phyloP scores from a whole-genome alignment of 257 asterid species.

The Primulina tabacum region DNA sequence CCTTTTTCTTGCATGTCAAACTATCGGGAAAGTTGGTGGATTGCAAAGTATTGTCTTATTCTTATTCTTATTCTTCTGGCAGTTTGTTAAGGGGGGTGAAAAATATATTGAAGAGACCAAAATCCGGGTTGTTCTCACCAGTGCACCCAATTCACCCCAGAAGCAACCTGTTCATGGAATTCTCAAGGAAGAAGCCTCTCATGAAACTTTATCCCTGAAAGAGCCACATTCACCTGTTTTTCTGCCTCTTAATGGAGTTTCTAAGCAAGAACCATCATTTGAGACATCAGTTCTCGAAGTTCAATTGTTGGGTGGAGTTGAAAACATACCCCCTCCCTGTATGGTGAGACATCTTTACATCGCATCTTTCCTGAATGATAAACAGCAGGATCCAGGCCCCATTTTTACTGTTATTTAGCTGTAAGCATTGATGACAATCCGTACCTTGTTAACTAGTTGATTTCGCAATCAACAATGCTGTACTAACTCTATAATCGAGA shows the following conservation, averaged over 20 bases:
- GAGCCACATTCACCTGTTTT: conserved; percentile 47
- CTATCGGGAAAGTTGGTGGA: conserved; percentile 11
- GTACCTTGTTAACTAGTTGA: too few relatives aligned
- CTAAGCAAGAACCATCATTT: conserved; percentile 53
- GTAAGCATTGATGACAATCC: not conserved
- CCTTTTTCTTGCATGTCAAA: conserved; percentile 19
- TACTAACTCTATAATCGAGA: too few relatives aligned
- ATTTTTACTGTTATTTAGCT: conserved; percentile 3
- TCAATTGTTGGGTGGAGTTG: conserved; percentile 46
- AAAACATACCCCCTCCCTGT: conserved; percentile 36
- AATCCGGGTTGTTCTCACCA: conserved; percentile 64
- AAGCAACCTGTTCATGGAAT: conserved; percentile 40
- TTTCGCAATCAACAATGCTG: too few relatives aligned
- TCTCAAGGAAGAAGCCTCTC: conserved; percentile 43
- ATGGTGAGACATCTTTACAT: conserved; percentile 36
- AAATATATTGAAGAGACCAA: conserved; percentile 78
- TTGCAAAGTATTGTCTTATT: not conserved
- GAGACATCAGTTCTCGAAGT: conserved; percentile 36
- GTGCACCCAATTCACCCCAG: conserved; percentile 47
- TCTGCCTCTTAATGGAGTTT: conserved; percentile 54
- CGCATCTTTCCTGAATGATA: conserved; percentile 4
- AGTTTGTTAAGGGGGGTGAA: conserved; percentile 57
- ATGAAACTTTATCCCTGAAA: conserved; percentile 32
- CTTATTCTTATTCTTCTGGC: conserved; percentile 24
- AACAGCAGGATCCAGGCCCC: not conserved